Conservation (phyloP, 805 yeast genomes). For the Candida tammaniensis region DNA sequence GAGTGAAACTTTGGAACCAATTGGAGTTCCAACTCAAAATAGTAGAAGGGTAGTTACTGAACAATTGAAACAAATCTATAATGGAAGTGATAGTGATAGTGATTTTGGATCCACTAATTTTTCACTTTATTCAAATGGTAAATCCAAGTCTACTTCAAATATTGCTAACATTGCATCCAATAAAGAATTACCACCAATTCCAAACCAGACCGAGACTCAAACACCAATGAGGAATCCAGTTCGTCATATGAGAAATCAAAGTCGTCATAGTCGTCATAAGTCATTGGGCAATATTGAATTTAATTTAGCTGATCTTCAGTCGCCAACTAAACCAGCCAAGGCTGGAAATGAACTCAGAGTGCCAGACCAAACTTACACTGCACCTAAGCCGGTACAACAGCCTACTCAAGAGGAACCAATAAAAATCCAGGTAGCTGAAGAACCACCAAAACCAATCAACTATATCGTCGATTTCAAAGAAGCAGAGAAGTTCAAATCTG, state of each 20-base stretch:
- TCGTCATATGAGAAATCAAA: constrained; percentile 9
- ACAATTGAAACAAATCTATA: constrained; percentile 22
- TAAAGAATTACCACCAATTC: constrained; percentile 14
- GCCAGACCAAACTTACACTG: no score
- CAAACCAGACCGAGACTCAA: constrained; percentile 10
- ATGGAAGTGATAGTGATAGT: constrained; percentile 26
- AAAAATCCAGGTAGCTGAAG: constrained; percentile 27
- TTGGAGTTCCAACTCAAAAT: constrained; percentile 33
- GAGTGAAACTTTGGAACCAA: constrained; percentile 27
- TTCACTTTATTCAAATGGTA: constrained; percentile 15
- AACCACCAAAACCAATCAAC: constrained; percentile 35
- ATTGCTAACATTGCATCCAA: constrained; percentile 11
- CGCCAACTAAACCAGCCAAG: neutral
- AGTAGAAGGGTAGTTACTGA: constrained; percentile 26
- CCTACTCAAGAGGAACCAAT: no score
- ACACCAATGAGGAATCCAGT: constrained; percentile 14
- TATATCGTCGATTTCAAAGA: constrained; percentile 43
- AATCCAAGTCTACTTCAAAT: constrained; percentile 22
- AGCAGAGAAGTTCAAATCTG: constrained; percentile 7
- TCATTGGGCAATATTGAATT: constrained; percentile 36
- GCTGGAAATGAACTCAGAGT: no score
- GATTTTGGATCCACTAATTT: constrained; percentile 25
- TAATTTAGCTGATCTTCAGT: constrained; percentile 12
- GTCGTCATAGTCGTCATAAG: constrained; percentile 36
- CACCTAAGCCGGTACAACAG: neutral